Base-by-base conservation (phyloP, 2,329 filamentous ascomycete species). In the Metarhizium robertsii region DNA sequence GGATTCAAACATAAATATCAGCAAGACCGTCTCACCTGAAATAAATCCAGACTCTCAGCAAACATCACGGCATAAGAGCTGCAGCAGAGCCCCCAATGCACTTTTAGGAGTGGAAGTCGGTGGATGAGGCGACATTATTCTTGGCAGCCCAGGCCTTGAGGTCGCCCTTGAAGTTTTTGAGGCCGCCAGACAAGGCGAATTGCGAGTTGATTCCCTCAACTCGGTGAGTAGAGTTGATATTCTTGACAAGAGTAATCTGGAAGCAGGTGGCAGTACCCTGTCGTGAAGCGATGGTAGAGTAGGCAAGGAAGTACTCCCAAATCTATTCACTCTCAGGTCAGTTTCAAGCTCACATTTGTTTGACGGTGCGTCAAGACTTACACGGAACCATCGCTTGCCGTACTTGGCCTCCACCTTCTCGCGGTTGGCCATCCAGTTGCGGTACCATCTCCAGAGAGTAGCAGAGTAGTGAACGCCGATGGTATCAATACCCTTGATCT, bases 391-490 rank as follows among this genome's bases (percentile, higher is more conserved):
- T 68, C 89, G 81, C 69, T 87, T 85, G 67, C 94, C 94, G 69
- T 97, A 97, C 81, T 96, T 97, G 68, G 88, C 90, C 73, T 88
- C 83, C 59, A 96, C 88, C 78, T 95, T 95, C 57, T 95, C 90
- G 64, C 81, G 79, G 81, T 97, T 97, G 74, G 79, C 90, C 71
- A 96, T 81, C 94, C 94, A 97, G 82, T 97, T 97, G 62, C 94
- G 83, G 79, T 97, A 97, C 94, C 94, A 97, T 69, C 89, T 84
- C 94, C 94, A 97, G 60, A 99, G 78, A 32, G 94, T 97, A 53
- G 91, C 91, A 52, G 90, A 95, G 77, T 96, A 97, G 79, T 97
- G 94, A 47, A 97, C 90, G 67, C 94, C 92, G 65, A 97, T 83
- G 48, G 92, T 97, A 71, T 99, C 94, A 61, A 96, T 76, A 63